Conservation (phyloP, 2,329 filamentous ascomycete genomes). For the Apiospora marii region DNA sequence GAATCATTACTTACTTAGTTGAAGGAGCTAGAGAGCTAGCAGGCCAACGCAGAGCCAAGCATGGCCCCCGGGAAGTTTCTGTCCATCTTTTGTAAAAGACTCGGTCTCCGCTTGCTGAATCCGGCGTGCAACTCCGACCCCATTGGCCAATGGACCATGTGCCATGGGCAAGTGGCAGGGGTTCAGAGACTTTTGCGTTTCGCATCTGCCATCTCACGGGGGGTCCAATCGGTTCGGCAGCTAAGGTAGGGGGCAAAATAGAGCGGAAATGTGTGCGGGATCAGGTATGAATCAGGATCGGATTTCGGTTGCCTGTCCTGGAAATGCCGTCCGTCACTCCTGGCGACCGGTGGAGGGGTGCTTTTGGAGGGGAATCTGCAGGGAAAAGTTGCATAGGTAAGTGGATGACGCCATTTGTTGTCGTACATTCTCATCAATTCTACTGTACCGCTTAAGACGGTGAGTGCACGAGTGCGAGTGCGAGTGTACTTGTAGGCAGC, state of each 20-base stretch:
- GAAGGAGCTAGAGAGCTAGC: background rate
- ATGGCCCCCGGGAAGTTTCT: background rate
- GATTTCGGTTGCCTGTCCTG: background rate
- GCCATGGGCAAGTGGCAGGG: background rate
- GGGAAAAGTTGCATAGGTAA: background rate
- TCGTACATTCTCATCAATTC: background rate
- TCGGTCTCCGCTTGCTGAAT: conserved; percentile 19
- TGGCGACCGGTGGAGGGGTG: conserved; percentile 1
- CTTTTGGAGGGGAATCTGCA: background rate
- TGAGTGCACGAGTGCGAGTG: background rate
- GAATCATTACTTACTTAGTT: too few species aligned
- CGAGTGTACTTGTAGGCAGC: background rate
- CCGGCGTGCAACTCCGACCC: conserved; percentile 15
- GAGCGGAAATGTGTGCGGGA: conserved; percentile 4
- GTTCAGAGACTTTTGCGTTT: conserved; percentile 1
- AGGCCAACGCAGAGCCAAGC: background rate
- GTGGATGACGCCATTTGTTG: conserved; percentile 16
- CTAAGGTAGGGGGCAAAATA: background rate
- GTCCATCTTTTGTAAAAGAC: background rate
- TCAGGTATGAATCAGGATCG: background rate
- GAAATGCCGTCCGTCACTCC: conserved; percentile 4
- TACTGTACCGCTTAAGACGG: background rate
- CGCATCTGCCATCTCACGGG: background rate
- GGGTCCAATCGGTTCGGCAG: too few species aligned
- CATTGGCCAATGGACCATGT: conserved; percentile 5